A percentile compares a stretch with the other conserved stretches of the same genome.
Evolutionary conservation across 2,329 filamentous ascomycete genomes (phyloP).

Genomic region (Coniella lustricola): DNA sequence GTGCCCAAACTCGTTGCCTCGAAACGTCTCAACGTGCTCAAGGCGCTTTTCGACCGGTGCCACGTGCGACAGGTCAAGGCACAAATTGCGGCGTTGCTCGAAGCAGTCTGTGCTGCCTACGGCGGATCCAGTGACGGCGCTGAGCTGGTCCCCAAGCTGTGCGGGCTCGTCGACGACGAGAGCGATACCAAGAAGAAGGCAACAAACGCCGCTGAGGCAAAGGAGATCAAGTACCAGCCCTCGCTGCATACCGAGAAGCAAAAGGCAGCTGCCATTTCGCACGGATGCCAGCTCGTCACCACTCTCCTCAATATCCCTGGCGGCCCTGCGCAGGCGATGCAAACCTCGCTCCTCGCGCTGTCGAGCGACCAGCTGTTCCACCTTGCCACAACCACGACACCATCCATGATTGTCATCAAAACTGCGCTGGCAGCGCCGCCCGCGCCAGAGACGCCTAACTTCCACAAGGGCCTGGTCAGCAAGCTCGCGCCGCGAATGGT

Average conservation of each 20-base stretch:
- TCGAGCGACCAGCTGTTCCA: constrained; percentile 48
- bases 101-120: constrained; percentile 39
- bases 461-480: constrained; percentile 50
- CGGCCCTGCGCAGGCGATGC: constrained; percentile 60
- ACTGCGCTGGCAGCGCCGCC: constrained; percentile 39
- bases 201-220: too few relatives aligned
- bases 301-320: constrained; percentile 71
- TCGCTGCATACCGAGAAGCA: constrained; percentile 42
- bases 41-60: constrained; percentile 77
- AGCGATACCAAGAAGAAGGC: constrained; percentile 21
- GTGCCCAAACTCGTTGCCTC: constrained; percentile 67
- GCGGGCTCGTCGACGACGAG: constrained; percentile 33
- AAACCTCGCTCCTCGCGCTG: constrained; percentile 61
- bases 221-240: constrained; percentile 20
- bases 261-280: constrained; percentile 49
- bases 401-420: constrained; percentile 43
- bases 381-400: constrained; percentile 53
- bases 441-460: constrained; percentile 38
- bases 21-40: constrained; percentile 71
- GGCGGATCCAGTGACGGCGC: constrained; percentile 34
- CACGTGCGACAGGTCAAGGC: constrained; percentile 43
- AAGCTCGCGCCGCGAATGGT: constrained; percentile 37
- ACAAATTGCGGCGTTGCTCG: constrained; percentile 42
- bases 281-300: constrained; percentile 77
- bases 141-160: constrained; percentile 43